Evolutionary conservation across 306 rosid species (phyloP), one percentile per base, ranked within the genome.

Genomic region (Mimosa bimucronata): DNA sequence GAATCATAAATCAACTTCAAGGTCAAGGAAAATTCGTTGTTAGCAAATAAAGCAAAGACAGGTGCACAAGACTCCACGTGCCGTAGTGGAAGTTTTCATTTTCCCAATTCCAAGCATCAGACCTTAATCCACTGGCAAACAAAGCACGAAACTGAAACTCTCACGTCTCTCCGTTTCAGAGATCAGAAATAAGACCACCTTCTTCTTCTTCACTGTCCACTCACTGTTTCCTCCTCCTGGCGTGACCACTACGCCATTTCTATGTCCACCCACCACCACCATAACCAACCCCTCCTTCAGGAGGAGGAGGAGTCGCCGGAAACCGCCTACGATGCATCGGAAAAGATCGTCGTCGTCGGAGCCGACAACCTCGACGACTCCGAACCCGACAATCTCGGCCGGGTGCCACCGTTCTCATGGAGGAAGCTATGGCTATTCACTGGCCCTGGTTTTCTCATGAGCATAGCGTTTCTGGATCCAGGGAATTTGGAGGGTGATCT

Each of bases 401-500:
- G 57, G 12, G 48, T 80, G 23, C 98, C 92, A 9, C 98, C 98
- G 37, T 95, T 95, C 61, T 95, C 99, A 4, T 95, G 98, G 99
- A 89, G 79, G 81, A 95, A 95, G 91, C 93, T 95, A 28, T 95
- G 99, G 99, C 87, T 90, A 9, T 93, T 95, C 78, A 93, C 98
- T 0, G 98, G 99, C 0, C 99, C 99, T 12, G 99, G 99, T 18
- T 95, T 95, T 74, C 79, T 95, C 13, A 93, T 93, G 98, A 93
- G 98, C 81, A 93, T 95, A 48, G 98, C 98, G 13, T 95, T 95
- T 73, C 81, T 95, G 15, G 99, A 95, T 83, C 98, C 99, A 0
- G 99, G 99, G 41, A 95, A 95, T 80, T 45, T 95, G 72, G 99
- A 95, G 79, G 97, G 98, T 8, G 97, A 95, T 80, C 94, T 95